phyloP scores from a whole-genome alignment of 75 land plant species.

The Ceratopteris richardii region DNA sequence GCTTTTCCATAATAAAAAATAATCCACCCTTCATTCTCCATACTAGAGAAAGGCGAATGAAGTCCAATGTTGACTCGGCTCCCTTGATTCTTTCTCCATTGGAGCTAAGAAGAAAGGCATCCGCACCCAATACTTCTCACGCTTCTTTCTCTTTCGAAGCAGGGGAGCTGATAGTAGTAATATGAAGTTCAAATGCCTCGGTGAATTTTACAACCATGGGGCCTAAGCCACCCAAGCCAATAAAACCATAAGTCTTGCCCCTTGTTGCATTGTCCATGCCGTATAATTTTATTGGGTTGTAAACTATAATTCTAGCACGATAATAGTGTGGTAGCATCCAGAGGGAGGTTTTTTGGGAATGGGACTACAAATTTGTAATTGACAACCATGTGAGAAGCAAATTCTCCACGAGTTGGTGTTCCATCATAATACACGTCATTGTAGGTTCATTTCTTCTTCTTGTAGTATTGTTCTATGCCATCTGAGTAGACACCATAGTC shows the following conservation, averaged over 20 bases:
- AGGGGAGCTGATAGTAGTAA: conserved; percentile 89
- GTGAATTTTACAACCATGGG: conserved; percentile 89
- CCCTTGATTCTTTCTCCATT: conserved; percentile 34
- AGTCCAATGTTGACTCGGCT: conserved; percentile 50
- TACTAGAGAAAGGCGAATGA: no score
- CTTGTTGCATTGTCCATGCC: conserved; percentile 28
- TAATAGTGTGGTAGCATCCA: conserved; percentile 87
- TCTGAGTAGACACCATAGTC: conserved; percentile 44
- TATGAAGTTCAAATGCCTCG: conserved; percentile 88
- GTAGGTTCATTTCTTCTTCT: conserved; percentile 66
- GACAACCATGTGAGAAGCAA: conserved; percentile 57
- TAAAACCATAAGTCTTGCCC: conserved; percentile 57
- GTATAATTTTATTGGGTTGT: conserved; percentile 77
- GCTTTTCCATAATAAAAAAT: not conserved
- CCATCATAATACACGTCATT: conserved; percentile 71
- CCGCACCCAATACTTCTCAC: conserved; percentile 69
- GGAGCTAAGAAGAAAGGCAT: conserved; percentile 69
- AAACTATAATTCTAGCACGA: conserved; percentile 82
- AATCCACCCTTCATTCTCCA: no score
- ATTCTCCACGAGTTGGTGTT: conserved; percentile 67
- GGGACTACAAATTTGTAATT: conserved; percentile 71
- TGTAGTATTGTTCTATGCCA: conserved; percentile 73
- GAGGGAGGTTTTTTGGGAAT: conserved; percentile 54
- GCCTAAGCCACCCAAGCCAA: conserved; percentile 92
- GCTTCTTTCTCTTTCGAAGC: conserved; percentile 70